Percentiles rank a stretch among this genome's conserved stretches.
Conservation (phyloP, 352 stramenopile genomes). For the Aphanomyces euteiches region DNA sequence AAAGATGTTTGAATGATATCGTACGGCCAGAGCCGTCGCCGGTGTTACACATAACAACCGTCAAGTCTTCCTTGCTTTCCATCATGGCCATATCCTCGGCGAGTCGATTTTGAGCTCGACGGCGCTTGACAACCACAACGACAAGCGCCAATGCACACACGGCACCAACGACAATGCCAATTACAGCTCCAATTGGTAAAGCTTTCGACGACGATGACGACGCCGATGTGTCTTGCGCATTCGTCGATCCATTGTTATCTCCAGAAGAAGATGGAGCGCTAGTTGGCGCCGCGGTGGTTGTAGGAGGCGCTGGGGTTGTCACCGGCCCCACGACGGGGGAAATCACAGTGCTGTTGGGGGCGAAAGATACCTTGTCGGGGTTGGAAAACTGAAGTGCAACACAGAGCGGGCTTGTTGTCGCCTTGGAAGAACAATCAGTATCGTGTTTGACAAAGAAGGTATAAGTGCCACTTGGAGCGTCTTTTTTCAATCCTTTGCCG, state of each 20-base stretch:
- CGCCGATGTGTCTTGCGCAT: too few relatives aligned
- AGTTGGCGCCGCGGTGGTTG: background rate
- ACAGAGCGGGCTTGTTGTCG: background rate
- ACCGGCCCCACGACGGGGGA: background rate
- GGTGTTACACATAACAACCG: too few relatives aligned
- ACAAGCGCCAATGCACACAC: background rate
- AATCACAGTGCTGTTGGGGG: slow-evolving; percentile 17
- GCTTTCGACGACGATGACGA: background rate
- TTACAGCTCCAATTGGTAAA: background rate
- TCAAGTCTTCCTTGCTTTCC: too few relatives aligned
- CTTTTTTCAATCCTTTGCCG: slow-evolving; percentile 41
- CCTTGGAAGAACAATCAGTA: slow-evolving; percentile 31
- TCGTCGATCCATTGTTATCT: too few relatives aligned
- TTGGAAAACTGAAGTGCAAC: slow-evolving; percentile 10
- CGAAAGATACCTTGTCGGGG: slow-evolving; percentile 6
- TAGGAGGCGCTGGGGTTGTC: background rate
- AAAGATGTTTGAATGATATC: too few relatives aligned
- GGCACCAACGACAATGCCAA: background rate
- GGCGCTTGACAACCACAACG: slow-evolving; percentile 6
- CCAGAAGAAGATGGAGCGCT: too few relatives aligned
- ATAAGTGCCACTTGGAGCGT: slow-evolving; percentile 49
- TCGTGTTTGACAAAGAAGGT: slow-evolving; percentile 61
- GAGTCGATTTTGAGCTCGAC: background rate
- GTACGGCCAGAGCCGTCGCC: too few relatives aligned
- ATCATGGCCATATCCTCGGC: too few relatives aligned